phyloP scores from a whole-genome alignment of 345 rosid genomes.

The Arabidopsis suecica region DNA sequence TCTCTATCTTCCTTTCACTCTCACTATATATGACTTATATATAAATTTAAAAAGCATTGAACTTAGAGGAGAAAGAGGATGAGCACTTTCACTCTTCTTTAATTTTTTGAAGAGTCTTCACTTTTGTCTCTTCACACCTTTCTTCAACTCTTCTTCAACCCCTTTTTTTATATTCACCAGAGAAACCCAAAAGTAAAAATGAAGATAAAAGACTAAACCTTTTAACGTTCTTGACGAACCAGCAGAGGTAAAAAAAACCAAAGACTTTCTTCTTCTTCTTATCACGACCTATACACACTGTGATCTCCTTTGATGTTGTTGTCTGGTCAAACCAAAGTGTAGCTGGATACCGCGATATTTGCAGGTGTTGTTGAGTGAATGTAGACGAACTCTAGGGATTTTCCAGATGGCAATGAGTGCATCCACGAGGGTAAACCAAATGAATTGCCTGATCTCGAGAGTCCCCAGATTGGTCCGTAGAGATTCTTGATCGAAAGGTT shows the following conservation, averaged over 20 bases:
- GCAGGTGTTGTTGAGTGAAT: conserved; percentile 81
- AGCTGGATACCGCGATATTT: conserved; percentile 69
- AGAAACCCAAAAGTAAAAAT: conserved; percentile 47
- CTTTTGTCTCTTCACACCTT: conserved; percentile 46
- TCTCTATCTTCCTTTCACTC: conserved; percentile 21
- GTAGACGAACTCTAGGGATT: conserved; percentile 88
- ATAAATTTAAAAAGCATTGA: conserved; percentile 33
- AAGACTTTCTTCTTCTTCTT: conserved; percentile 30
- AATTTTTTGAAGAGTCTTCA: conserved; percentile 47
- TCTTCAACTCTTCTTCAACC: conserved; percentile 43
- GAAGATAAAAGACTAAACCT: conserved; percentile 47
- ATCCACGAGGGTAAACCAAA: conserved; percentile 85
- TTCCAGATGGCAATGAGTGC: conserved; percentile 65
- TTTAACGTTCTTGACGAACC: conserved; percentile 61
- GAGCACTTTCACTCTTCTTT: conserved; percentile 69
- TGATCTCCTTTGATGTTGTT: conserved; percentile 12
- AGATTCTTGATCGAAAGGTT: conserved; percentile 76
- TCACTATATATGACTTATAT: conserved; percentile 37
- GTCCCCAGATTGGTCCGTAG: conserved; percentile 96
- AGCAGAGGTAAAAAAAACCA: conserved; percentile 51
- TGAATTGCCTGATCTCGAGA: conserved; percentile 57
- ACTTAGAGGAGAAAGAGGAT: conserved; percentile 91
- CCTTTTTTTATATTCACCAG: conserved; percentile 32
- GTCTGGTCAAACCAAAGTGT: conserved; percentile 63
- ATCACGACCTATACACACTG: conserved; percentile 45